Evolutionary conservation across 257 asterid species (phyloP), one percentile per base, ranked within the genome.

Genomic region (Przewalskia tangutica): DNA sequence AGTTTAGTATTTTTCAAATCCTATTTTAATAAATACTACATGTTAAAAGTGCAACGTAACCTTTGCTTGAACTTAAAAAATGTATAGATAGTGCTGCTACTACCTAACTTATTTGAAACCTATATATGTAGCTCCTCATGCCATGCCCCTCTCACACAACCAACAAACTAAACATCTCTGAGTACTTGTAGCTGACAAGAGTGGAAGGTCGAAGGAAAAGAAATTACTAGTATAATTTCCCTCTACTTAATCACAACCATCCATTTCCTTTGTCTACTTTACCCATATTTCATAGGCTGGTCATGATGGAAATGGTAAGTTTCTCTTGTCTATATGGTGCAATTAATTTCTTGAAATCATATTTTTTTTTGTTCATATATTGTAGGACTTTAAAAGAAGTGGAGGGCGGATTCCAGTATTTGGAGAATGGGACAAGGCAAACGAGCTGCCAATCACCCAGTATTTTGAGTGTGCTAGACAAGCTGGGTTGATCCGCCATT

Each of bases 381-480:
- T 38, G 38, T 50, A 87, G 89, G 86, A 83, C 1, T 51, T 75
- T 53, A 86, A 88, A 79, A 90, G 87, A 85, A 90, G 95, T 82
- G 93, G 97, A 5, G 51, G 36, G 46, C 93, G 89, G 51, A 93
- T 93, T 62, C 97, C 97, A 13, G 93, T 89, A 3, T 93, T 93
- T 81, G 97, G 97, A 0, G 89, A 91, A 84, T 93, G 97, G 97
- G 97, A 93, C 14, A 85, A 66, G 36, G 90, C 92, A 1, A 87
- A 85, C n/a, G 92, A 89, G 80, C 60, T 93, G 84, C 97, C 97
- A 2, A 90, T 90, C 4, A 91, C 97, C 34, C 95, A 90, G 87
- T 90, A 91, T 67, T 93, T 93, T 78, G 97, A 91, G 73, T 90
- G 89, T 51, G 97, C 97, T 2, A 84, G 95, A 78, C 92, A 91